Evolutionary conservation across 2,329 filamentous ascomycete genomes (phyloP), one percentile per base, ranked within the genome.

Genomic region (Fusarium graminum): DNA sequence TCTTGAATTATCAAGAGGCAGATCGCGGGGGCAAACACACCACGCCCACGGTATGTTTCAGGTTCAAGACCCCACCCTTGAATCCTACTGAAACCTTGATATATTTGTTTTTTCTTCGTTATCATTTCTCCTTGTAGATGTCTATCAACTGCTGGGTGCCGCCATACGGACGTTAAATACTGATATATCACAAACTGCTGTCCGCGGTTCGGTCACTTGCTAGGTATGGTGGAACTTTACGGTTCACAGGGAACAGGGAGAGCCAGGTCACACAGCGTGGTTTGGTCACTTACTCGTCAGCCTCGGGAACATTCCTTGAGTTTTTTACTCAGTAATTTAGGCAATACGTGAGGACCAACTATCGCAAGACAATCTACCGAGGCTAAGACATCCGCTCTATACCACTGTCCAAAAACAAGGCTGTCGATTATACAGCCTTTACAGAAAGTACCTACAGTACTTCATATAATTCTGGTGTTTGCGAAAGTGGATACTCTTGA

Each of bases 21-120:
- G 72, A 71, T 68, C 65, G 52, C 50, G 53, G 65, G 67, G 46
- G 46, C 47, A 56, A 52, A 53, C 57, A 53, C 52, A 59, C 42
- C 52, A 58, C 46, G 52, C 44, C 67, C 49, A 62, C 44, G 68
- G 67, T 62, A 65, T 44, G 70, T 72, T 72, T 72, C 70, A 72
- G 70, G 69, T 68, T 41, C 40, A 32, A 42, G 46, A 54, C 43
- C 63, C 63, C 60, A 58, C 57, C 53, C 44, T 45, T 38, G 45
- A 17, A 51, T 45, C 28, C 43, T 39, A 63, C 57, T 57, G 58
- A 29, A 25, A 51, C 54, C 58, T 65, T 43, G 50, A 62, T 40
- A 42, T 32, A 62, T 59, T 43, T 63, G 40, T 34, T 44, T 67
- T 22, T 49, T 32, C 11, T 34, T 17, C 29, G 44, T 50, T 55